Conservation (phyloP, 2,329 filamentous ascomycete species). For the Clarireedia homoeocarpa region DNA sequence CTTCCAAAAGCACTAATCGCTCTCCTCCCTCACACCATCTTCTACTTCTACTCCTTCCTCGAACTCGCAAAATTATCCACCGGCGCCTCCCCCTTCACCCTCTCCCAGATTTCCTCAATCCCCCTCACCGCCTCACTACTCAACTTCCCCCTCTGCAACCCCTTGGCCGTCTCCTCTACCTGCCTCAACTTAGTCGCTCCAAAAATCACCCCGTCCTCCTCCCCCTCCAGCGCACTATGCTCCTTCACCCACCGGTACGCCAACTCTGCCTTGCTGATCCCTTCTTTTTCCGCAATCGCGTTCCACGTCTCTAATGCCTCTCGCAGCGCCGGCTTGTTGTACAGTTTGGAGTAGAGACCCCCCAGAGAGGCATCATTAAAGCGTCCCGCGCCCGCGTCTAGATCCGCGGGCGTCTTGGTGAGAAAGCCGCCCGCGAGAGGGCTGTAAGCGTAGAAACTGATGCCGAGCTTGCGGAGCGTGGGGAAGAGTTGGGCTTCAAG, state of each 20-base stretch:
- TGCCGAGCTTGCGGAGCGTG: conserved; percentile 35
- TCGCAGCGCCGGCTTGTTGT: conserved; percentile 14
- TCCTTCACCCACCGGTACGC: conserved; percentile 31
- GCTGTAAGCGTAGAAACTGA: conserved; percentile 46
- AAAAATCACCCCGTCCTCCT: conserved; percentile 29
- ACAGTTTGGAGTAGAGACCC: conserved; percentile 21
- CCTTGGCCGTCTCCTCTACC: conserved; percentile 18
- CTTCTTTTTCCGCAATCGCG: conserved; percentile 24
- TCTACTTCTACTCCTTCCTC: too few species aligned
- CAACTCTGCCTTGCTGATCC: conserved; percentile 29
- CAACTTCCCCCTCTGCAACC: conserved; percentile 20
- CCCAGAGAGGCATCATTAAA: conserved; percentile 14
- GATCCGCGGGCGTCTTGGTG: conserved; percentile 26
- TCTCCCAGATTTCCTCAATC: conserved; percentile 21
- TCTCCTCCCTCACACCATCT: too few species aligned
- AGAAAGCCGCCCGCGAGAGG: conserved; percentile 58
- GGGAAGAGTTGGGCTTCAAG: conserved; percentile 57
- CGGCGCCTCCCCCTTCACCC: conserved; percentile 23
- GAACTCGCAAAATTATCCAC: conserved; percentile 4
- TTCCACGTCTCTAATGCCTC: conserved; percentile 26
- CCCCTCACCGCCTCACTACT: conserved; percentile 13
- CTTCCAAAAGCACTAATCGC: too few species aligned
- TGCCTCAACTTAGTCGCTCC: conserved; percentile 20
- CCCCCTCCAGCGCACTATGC: conserved; percentile 25
- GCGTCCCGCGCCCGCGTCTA: conserved; percentile 18